Percentiles rank a stretch among this genome's conserved stretches.
These are phyloP conservation scores for Mycena vulgaris DNA, from an alignment of 768 basidiomycete species.

Conservation along the genomic window DNA sequence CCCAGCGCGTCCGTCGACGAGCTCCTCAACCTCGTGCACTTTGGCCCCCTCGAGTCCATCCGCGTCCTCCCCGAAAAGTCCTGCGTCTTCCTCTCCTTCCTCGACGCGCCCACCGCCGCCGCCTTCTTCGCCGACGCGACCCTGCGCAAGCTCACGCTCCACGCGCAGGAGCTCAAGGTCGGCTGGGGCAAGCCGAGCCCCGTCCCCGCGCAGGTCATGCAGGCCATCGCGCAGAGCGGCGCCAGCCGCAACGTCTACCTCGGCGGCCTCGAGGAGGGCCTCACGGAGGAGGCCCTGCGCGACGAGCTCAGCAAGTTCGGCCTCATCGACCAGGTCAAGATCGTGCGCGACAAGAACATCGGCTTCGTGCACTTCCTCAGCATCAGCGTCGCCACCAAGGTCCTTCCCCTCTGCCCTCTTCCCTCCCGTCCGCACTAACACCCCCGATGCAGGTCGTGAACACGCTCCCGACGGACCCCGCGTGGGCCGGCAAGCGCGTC, in stretches of 20 bases:
- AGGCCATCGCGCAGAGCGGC: slow-evolving; percentile 92
- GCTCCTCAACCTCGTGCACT: slow-evolving; percentile 92
- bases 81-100: slow-evolving; percentile 98
- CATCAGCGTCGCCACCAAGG: slow-evolving; percentile 96
- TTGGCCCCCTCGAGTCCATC: slow-evolving; percentile 95
- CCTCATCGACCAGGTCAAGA: slow-evolving; percentile 99
- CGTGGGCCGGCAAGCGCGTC: slow-evolving; percentile 96
- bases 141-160: slow-evolving; percentile 93
- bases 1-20: slow-evolving; percentile 97
- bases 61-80: slow-evolving; percentile 97
- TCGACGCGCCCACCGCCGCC: slow-evolving; percentile 92
- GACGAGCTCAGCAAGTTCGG: slow-evolving; percentile 96
- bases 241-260: slow-evolving; percentile 98
- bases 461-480: slow-evolving; percentile 91
- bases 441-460: slow-evolving; percentile 83
- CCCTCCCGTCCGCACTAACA: slow-evolving; percentile 4
- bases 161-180: slow-evolving; percentile 97
- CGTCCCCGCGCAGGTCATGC: slow-evolving; percentile 81
- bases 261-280: slow-evolving; percentile 90
- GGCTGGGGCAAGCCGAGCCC: slow-evolving; percentile 98
- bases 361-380: slow-evolving; percentile 99
- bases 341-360: slow-evolving; percentile 98
- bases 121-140: slow-evolving; percentile 98
- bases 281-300: slow-evolving; percentile 92
- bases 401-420: slow-evolving; percentile 45